Evolutionary conservation across 2,329 filamentous ascomycete genomes (phyloP), one percentile per base, ranked within the genome.

Genomic region (Claviceps maximensis): DNA sequence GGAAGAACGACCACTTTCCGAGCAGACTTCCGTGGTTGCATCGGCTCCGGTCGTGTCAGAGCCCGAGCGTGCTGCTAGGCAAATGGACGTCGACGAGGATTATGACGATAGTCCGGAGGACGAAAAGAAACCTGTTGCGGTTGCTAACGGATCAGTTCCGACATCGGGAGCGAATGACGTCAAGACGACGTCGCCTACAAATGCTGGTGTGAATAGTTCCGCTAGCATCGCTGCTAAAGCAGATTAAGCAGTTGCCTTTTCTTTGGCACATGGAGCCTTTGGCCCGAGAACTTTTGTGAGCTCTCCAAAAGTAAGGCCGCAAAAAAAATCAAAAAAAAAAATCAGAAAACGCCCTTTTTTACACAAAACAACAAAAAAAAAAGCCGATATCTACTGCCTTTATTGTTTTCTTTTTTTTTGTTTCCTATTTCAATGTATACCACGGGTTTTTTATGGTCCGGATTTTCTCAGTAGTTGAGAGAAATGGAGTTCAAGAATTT

Each of bases 61-160:
- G 70, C 87, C 89, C 10, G 82, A 86, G 67, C 74, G 82, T 51
- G 89, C 93, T 36, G 89, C 89, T 21, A 79, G 93, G 23, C 95
- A 95, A 69, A 94, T 98, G 82, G 91, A 97, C 7, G 87, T 97
- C 21, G 90, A 98, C 60, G 93, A 98, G 67, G 87, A 97, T 66
- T 97, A 98, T 62, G 91, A 97, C 66, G 91, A 97, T 62, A 91
- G 90, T 54, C 88, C 82, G 4, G 90, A 95, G 59, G 91, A 96
- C 55, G 86, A 93, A 54, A 84, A 84, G 71, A 84, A 84, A 65
- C 65, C 67, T 1, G 66, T 62, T 2, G 63, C 67, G 17, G 65
- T 70, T 1, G 64, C 69, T 15, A 70, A 77, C 68, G 58, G 68
- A 5, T 69, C 74, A 9, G 75, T 70, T 1, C 70, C 77, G 15